Evolutionary conservation across 2,329 filamentous ascomycete genomes (phyloP).

Genomic region (Basipetospora chlamydospora): DNA sequence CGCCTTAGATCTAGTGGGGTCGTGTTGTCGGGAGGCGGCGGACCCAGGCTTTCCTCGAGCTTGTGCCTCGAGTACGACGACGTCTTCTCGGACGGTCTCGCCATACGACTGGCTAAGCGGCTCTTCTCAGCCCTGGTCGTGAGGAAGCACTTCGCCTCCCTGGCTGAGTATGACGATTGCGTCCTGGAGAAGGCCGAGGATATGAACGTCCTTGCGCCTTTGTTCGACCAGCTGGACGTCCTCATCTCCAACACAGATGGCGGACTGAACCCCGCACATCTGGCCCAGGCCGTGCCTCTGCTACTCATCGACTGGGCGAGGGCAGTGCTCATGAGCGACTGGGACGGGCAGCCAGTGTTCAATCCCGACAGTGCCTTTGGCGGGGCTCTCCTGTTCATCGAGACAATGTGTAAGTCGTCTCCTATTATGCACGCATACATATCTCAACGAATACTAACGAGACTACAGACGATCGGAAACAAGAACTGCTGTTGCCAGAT

Average conservation of each 20-base stretch:
- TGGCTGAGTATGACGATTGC: conserved; percentile 22
- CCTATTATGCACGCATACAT: too few relatives aligned
- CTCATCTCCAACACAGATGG: conserved; percentile 21
- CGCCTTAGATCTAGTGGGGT: conserved; percentile 41
- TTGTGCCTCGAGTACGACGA: conserved; percentile 49
- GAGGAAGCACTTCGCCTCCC: conserved; percentile 33
- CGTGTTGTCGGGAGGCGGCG: conserved; percentile 30
- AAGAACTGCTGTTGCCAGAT: conserved; percentile 48
- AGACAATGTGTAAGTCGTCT: conserved; percentile 49
- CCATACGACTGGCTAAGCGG: conserved; percentile 41
- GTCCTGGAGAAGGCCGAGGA: conserved; percentile 13
- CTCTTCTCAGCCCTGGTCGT: conserved; percentile 42
- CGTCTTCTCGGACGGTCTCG: conserved; percentile 45
- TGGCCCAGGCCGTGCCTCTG: conserved; percentile 6
- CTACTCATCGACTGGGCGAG: conserved; percentile 57
- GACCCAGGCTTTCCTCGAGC: conserved; percentile 29
- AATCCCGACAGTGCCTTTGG: conserved; percentile 57
- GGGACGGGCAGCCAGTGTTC: conserved; percentile 63
- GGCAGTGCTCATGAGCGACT: conserved; percentile 61
- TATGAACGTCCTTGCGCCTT: conserved; percentile 28
- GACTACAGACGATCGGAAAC: conserved; percentile 42
- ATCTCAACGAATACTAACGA: conserved; percentile 6
- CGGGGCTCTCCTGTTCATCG: conserved; percentile 60
- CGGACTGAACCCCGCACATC: conserved; percentile 5
- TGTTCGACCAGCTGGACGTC: conserved; percentile 40